Evolutionary conservation across 257 asterid species (phyloP).

Genomic region (Solanum corneliomulleri): DNA sequence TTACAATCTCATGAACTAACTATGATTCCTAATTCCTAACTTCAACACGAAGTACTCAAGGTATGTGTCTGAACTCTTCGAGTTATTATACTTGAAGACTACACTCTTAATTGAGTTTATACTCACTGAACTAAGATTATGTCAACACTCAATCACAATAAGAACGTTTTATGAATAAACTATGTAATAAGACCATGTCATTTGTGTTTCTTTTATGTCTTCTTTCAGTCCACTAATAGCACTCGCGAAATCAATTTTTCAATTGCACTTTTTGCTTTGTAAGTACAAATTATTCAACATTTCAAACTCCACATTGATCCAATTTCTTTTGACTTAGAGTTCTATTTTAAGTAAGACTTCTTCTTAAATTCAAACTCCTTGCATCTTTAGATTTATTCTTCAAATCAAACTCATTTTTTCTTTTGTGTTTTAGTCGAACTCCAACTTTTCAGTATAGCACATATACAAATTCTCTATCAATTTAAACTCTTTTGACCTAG

Average conservation of each 20-base stretch:
- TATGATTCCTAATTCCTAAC: too few species aligned
- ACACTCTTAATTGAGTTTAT: too few species aligned
- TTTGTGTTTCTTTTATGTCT: too few species aligned
- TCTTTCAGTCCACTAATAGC: background rate
- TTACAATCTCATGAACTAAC: background rate
- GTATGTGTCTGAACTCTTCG: background rate
- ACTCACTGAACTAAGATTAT: background rate
- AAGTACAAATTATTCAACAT: background rate
- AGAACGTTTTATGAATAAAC: background rate
- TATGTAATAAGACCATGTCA: background rate
- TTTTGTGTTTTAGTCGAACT: background rate
- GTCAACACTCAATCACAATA: background rate
- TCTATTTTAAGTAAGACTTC: background rate
- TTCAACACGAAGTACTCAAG: background rate
- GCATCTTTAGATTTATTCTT: background rate
- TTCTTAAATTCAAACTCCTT: background rate
- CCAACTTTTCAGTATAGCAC: background rate
- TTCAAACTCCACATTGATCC: background rate
- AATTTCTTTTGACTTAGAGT: background rate
- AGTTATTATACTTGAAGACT: too few species aligned
- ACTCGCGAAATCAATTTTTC: too few species aligned
- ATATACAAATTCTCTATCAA: background rate
- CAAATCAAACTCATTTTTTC: background rate
- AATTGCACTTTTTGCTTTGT: background rate
- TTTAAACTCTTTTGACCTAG: background rate